Evolutionary conservation across 345 rosid genomes (phyloP).

Genomic region (Cardamine occulta): DNA sequence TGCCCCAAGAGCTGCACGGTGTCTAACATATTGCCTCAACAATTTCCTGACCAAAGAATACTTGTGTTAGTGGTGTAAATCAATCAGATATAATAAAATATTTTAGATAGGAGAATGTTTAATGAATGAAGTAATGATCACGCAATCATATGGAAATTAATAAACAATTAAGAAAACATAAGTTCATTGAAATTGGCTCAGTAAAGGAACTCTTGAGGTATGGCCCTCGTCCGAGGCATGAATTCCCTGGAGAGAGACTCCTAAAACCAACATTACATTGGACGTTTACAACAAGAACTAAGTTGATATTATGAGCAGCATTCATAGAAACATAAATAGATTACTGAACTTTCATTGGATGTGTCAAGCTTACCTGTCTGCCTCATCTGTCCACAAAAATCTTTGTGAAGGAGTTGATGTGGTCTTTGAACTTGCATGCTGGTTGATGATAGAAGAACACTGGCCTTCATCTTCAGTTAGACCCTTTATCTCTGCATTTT

Average conservation of each 20-base stretch:
- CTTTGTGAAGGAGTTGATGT: constrained; percentile 57
- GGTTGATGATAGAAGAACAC: constrained; percentile 49
- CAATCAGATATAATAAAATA: constrained; percentile 17
- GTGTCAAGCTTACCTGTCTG: constrained; percentile 67
- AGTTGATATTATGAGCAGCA: constrained; percentile 4
- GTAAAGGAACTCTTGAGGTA: constrained; percentile 19
- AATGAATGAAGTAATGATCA: constrained; percentile 19
- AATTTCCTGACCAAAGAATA: constrained; percentile 67
- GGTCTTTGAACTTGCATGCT: constrained; percentile 50
- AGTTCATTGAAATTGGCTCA: constrained; percentile 12
- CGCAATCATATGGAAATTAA: constrained; percentile 20
- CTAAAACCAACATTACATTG: constrained; percentile 23
- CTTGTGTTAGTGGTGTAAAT: constrained; percentile 31
- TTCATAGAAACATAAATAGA: constrained; percentile 24
- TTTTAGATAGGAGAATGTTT: constrained; percentile 14
- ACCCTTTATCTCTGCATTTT: constrained; percentile 47
- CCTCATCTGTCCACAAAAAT: constrained; percentile 86
- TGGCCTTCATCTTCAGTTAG: constrained; percentile 54
- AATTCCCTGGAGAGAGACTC: constrained; percentile 15
- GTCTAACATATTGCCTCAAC: constrained; percentile 69
- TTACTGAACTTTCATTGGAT: constrained; percentile 23
- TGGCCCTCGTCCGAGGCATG: constrained; percentile 15
- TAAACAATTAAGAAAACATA: background rate
- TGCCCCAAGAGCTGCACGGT: constrained; percentile 79
- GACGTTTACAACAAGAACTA: constrained; percentile 9